These are phyloP conservation scores for Halophytophthora batemanensis DNA, from an alignment of 352 stramenopile genomes.

Conservation along the genomic window DNA sequence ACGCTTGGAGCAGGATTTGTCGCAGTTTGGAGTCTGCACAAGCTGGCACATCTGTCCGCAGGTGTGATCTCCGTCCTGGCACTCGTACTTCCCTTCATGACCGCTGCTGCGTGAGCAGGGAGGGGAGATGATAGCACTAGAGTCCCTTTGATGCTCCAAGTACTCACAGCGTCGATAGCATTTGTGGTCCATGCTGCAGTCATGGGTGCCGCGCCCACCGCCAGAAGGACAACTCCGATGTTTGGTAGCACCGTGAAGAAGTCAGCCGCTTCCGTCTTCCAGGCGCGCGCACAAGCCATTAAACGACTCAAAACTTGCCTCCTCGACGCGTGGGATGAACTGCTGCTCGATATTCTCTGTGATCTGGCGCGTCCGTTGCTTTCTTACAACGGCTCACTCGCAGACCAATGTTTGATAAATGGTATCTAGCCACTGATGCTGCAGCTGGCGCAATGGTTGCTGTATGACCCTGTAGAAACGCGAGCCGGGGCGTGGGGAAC, in stretches of 20 bases:
- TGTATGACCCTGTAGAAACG: too few relatives aligned
- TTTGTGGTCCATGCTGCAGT: slow-evolving; percentile 42
- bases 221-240: too few relatives aligned
- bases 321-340: too few relatives aligned
- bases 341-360: not conserved
- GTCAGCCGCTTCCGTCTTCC: too few relatives aligned
- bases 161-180: slow-evolving; percentile 44
- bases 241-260: too few relatives aligned
- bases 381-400: too few relatives aligned
- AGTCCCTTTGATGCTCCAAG: slow-evolving; percentile 12
- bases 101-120: slow-evolving; percentile 39
- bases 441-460: too few relatives aligned
- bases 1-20: slow-evolving; percentile 29
- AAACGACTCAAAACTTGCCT: too few relatives aligned
- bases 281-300: not conserved
- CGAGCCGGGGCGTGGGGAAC: too few relatives aligned
- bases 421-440: too few relatives aligned
- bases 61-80: slow-evolving; percentile 49
- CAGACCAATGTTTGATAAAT: too few relatives aligned
- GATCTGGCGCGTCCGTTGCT: not conserved
- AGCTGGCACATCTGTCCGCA: slow-evolving; percentile 36
- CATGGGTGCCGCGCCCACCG: slow-evolving; percentile 14
- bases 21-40: slow-evolving; percentile 39
- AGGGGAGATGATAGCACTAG: slow-evolving; percentile 3
- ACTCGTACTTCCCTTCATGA: slow-evolving; percentile 61